phyloP scores from a whole-genome alignment of 345 rosid genomes.

The Murraya paniculata region DNA sequence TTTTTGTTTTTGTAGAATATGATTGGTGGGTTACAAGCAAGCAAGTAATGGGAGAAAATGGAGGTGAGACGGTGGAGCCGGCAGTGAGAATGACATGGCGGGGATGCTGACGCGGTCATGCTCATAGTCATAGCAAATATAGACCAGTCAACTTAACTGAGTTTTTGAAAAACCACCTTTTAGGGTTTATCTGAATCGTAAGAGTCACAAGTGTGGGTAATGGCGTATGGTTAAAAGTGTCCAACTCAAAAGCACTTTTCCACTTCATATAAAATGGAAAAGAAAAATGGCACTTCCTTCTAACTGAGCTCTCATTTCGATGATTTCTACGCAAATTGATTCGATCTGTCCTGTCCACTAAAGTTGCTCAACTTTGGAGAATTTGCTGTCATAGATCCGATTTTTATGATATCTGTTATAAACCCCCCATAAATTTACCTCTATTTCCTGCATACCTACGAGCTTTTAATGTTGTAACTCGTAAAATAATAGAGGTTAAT shows the following conservation, averaged over 20 bases:
- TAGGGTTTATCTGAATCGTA: conserved; percentile 19
- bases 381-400: conserved; percentile 1
- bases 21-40: no score
- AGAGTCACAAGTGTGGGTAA: conserved; percentile 19
- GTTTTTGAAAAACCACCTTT: neutral
- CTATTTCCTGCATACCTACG: neutral
- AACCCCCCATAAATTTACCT: neutral
- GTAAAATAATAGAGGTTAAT: no score
- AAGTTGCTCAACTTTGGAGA: neutral
- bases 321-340: conserved; percentile 30
- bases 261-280: neutral
- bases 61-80: conserved; percentile 27
- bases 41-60: neutral
- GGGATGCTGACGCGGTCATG: conserved; percentile 19
- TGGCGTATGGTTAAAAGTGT: conserved; percentile 8
- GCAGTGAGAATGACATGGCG: conserved; percentile 10
- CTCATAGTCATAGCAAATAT: conserved; percentile 2
- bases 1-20: no score
- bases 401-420: neutral
- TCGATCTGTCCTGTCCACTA: neutral
- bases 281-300: neutral
- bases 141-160: conserved; percentile 14
- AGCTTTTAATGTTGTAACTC: neutral
- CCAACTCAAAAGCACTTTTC: neutral
- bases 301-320: conserved; percentile 46